Evolutionary conservation across 768 basidiomycete genomes (phyloP).

Genomic region (Myochromella boudieri): DNA sequence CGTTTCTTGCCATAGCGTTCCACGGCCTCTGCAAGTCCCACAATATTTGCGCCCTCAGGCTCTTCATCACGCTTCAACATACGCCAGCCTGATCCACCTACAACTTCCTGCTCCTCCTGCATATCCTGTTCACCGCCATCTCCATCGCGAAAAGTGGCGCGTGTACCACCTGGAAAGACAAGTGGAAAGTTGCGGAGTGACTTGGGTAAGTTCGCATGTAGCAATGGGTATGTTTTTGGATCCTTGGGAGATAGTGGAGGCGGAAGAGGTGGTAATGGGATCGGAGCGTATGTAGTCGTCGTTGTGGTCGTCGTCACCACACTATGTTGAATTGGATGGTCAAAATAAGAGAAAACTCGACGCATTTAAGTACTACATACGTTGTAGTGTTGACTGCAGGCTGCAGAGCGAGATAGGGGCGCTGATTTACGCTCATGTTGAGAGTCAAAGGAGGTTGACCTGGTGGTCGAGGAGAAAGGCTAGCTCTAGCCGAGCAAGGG

Average conservation of each 20-base stretch:
- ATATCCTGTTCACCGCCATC: conserved; percentile 62
- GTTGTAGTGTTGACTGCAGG: conserved; percentile 86
- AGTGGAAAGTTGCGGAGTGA: conserved; percentile 76
- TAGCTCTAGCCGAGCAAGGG: conserved; percentile 3
- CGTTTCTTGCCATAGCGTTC: conserved; percentile 88
- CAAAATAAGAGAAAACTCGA: conserved; percentile 16
- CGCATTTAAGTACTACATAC: conserved; percentile 41
- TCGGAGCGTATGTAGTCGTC: conserved; percentile 88
- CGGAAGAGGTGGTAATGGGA: conserved; percentile 74
- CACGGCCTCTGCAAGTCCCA: conserved; percentile 76
- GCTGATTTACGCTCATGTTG: conserved; percentile 62
- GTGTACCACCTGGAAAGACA: conserved; percentile 77
- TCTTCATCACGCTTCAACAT: conserved; percentile 70
- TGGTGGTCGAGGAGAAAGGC: conserved; percentile 18
- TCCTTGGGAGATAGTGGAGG: conserved; percentile 71
- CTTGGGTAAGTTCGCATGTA: conserved; percentile 71
- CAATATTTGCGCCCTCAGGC: conserved; percentile 45
- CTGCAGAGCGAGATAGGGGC: conserved; percentile 70
- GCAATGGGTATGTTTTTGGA: conserved; percentile 75
- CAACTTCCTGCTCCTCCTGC: conserved; percentile 69
- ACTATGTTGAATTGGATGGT: conserved; percentile 38
- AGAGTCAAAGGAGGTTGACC: conserved; percentile 21
- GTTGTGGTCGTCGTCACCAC: conserved; percentile 92
- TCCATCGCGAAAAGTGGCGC: conserved; percentile 77
- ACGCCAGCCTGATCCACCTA: conserved; percentile 70